These are phyloP conservation scores for Patellaria atrata DNA, from an alignment of 495 filamentous ascomycete genomes.

Conservation along the genomic window DNA sequence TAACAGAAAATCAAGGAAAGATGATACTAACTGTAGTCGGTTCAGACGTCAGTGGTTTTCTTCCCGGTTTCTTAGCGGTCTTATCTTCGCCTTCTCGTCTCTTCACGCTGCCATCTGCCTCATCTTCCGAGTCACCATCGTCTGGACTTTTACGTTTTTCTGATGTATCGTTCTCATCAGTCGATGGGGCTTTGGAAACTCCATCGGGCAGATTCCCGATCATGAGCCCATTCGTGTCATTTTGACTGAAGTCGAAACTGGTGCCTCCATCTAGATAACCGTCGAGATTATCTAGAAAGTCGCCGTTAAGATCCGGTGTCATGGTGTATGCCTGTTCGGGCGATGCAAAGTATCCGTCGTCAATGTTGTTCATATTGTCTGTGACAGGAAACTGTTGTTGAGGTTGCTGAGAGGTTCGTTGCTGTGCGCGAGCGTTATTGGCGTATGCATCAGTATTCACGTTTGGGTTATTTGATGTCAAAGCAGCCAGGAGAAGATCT, in stretches of 20 bases:
- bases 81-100: constrained; percentile 65
- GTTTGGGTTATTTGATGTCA: constrained; percentile 57
- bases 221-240: constrained; percentile 39
- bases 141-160: constrained; percentile 75
- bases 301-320: constrained; percentile 31
- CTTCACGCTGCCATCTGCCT: constrained; percentile 50
- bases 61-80: constrained; percentile 80
- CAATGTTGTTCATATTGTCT: constrained; percentile 6
- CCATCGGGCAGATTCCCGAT: constrained; percentile 63
- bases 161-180: constrained; percentile 49
- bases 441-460: constrained; percentile 6
- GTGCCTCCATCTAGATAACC: constrained; percentile 61
- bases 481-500: constrained; percentile 71
- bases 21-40: constrained; percentile 71
- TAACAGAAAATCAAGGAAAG: constrained; percentile 1
- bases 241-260: constrained; percentile 45
- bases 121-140: constrained; percentile 35
- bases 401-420: constrained; percentile 5
- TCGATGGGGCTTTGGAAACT: constrained; percentile 30
- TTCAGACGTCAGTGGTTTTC: constrained; percentile 90
- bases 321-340: constrained; percentile 37
- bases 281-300: constrained; percentile 36
- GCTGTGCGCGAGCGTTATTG: constrained; percentile 1
- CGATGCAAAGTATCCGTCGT: constrained; percentile 21
- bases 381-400: constrained; percentile 14